Evolutionary conservation across 2,329 filamentous ascomycete species (phyloP).

Genomic region (Cercospora beticola): DNA sequence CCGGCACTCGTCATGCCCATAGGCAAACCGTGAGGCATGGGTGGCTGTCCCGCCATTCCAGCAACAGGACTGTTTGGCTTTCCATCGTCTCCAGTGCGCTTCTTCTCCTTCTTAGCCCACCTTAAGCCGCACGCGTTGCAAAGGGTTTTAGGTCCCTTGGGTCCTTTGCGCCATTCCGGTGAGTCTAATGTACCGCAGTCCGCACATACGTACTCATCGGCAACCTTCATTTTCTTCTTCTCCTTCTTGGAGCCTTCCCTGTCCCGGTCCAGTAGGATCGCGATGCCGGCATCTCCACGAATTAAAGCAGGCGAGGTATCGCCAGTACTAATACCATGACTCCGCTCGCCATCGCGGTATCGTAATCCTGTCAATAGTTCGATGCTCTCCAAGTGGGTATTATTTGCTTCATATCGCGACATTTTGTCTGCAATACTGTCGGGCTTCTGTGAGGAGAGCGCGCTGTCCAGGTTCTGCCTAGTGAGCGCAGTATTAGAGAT

Average conservation of each 20-base stretch:
- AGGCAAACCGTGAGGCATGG: constrained; percentile 17
- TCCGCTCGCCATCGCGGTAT: constrained; percentile 85
- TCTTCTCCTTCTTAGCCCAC: constrained; percentile 45
- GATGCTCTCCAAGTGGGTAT: constrained; percentile 79
- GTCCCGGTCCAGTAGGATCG: constrained; percentile 77
- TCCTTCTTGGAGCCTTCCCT: constrained; percentile 81
- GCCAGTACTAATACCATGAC: constrained; percentile 82
- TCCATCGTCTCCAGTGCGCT: constrained; percentile 33
- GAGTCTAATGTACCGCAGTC: constrained; percentile 94
- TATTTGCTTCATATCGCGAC: constrained; percentile 71
- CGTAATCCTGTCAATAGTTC: constrained; percentile 88
- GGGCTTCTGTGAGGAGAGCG: constrained; percentile 61
- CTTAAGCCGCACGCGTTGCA: constrained; percentile 83
- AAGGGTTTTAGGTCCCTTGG: constrained; percentile 86
- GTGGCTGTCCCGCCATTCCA: constrained; percentile 19
- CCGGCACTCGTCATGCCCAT: constrained; percentile 22
- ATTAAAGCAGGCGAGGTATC: constrained; percentile 77
- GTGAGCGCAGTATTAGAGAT: constrained; percentile 69
- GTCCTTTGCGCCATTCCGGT: constrained; percentile 94
- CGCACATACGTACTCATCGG: constrained; percentile 88
- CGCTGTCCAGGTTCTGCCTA: constrained; percentile 75
- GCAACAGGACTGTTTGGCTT: constrained; percentile 25
- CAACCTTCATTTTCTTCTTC: constrained; percentile 78
- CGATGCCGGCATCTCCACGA: constrained; percentile 81
- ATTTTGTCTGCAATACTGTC: constrained; percentile 84